Percentiles rank a stretch among this genome's conserved stretches.
Conservation (phyloP, 169 alveolate genomes). For the Cystoisospora suis region DNA sequence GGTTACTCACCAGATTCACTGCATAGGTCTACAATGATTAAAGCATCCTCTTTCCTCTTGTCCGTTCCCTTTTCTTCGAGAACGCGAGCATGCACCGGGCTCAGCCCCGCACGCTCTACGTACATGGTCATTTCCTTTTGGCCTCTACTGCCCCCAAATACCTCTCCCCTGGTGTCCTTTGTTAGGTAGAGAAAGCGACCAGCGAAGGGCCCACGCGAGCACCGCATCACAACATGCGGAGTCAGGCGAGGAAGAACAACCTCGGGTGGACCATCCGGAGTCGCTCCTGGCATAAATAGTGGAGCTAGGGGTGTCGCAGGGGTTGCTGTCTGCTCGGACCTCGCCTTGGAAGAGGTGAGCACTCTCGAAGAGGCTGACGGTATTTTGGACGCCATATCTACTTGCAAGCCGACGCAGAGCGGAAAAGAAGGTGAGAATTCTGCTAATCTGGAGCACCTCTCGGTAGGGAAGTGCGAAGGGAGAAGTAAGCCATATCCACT, state of each 20-base stretch:
- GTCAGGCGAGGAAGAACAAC: conserved; percentile 1
- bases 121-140: not conserved
- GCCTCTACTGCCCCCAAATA: conserved; percentile 3
- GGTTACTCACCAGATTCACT: not conserved
- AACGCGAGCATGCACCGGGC: not conserved
- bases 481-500: too few relatives aligned
- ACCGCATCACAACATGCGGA: not conserved
- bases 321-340: too few relatives aligned
- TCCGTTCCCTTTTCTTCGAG: not conserved
- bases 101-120: conserved; percentile 21
- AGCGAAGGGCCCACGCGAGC: conserved; percentile 7
- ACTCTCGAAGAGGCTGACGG: too few relatives aligned
- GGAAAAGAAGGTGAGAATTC: too few relatives aligned
- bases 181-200: not conserved
- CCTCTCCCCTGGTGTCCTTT: not conserved
- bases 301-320: not conserved
- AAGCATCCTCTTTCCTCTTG: not conserved
- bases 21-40: not conserved
- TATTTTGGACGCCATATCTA: too few relatives aligned
- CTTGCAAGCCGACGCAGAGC: too few relatives aligned
- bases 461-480: too few relatives aligned
- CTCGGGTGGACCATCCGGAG: not conserved
- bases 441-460: too few relatives aligned
- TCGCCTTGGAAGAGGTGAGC: too few relatives aligned
- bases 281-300: not conserved